Evolutionary conservation across 306 rosid species (phyloP).

Genomic region (Ormosia emarginata): DNA sequence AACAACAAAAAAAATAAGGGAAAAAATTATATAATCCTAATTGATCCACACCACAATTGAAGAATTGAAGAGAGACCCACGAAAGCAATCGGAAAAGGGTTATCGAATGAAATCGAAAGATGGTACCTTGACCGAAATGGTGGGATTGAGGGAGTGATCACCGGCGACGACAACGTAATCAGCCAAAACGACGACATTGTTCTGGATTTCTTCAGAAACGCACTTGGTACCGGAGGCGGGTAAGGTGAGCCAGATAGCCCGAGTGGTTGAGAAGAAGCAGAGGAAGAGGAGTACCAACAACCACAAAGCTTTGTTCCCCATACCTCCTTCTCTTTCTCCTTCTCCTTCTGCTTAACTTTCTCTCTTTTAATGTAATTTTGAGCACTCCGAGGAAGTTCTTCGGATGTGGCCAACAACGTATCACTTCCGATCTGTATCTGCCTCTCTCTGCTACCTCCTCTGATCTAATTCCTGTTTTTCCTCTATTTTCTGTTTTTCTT

Average conservation of each 20-base stretch:
- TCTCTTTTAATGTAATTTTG: not conserved
- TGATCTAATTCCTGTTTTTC: no score
- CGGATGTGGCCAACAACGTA: no score
- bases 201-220: constrained; percentile 86
- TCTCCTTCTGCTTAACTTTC: not conserved
- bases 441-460: no score
- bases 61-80: not conserved
- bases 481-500: no score
- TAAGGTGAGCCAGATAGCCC: constrained; percentile 53
- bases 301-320: constrained; percentile 13
- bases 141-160: constrained; percentile 35
- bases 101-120: not conserved
- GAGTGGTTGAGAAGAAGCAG: constrained; percentile 17
- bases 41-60: constrained; percentile 2
- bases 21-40: not conserved
- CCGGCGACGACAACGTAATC: constrained; percentile 54
- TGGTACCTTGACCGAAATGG: constrained; percentile 70
- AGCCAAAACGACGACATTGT: constrained; percentile 79
- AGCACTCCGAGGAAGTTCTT: no score
- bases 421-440: no score
- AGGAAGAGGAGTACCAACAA: constrained; percentile 3
- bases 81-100: not conserved
- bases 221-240: constrained; percentile 68
- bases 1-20: not conserved
- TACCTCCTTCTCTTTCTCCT: not conserved